Percentiles rank a stretch among this genome's conserved stretches.
Evolutionary conservation across 805 yeast species (phyloP).

Genomic region (Candida ipomoeae): DNA sequence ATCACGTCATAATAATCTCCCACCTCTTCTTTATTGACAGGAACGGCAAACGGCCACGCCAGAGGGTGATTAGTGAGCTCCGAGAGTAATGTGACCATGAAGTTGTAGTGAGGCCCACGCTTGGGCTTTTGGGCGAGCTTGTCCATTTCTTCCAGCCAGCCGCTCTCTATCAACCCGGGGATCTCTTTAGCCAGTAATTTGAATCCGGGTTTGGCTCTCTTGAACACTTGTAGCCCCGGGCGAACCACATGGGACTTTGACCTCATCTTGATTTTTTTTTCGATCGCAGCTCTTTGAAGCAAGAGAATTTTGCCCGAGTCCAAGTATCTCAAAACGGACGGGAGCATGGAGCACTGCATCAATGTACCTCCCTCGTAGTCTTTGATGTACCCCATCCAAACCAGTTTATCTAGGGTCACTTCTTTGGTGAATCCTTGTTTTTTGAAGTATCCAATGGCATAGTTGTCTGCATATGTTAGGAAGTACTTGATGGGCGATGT

Average conservation of each 20-base stretch:
- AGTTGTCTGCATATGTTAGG: slow-evolving; percentile 95
- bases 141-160: slow-evolving; percentile 99
- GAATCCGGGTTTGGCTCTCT: slow-evolving; percentile 51
- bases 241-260: slow-evolving; percentile 77
- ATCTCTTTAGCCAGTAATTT: slow-evolving; percentile 46
- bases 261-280: slow-evolving; percentile 73
- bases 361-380: slow-evolving; percentile 98
- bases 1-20: slow-evolving; percentile 95
- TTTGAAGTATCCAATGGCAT: slow-evolving; percentile 97
- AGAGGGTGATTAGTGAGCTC: slow-evolving; percentile 94
- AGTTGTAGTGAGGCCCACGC: slow-evolving; percentile 89
- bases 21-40: slow-evolving; percentile 91
- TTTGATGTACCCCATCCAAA: slow-evolving; percentile 98
- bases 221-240: slow-evolving; percentile 75
- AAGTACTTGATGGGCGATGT: slow-evolving; percentile 84
- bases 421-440: slow-evolving; percentile 98
- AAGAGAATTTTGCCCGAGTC: slow-evolving; percentile 84
- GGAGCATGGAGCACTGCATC: slow-evolving; percentile 96
- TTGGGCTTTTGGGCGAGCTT: slow-evolving; percentile 92
- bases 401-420: slow-evolving; percentile 73
- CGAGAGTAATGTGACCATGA: slow-evolving; percentile 81
- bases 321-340: slow-evolving; percentile 71
- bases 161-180: slow-evolving; percentile 90
- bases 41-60: slow-evolving; percentile 95
- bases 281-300: slow-evolving; percentile 87